Base-by-base conservation (phyloP, 176 grass and related monocot genomes). In the Elymus sibiricus region DNA sequence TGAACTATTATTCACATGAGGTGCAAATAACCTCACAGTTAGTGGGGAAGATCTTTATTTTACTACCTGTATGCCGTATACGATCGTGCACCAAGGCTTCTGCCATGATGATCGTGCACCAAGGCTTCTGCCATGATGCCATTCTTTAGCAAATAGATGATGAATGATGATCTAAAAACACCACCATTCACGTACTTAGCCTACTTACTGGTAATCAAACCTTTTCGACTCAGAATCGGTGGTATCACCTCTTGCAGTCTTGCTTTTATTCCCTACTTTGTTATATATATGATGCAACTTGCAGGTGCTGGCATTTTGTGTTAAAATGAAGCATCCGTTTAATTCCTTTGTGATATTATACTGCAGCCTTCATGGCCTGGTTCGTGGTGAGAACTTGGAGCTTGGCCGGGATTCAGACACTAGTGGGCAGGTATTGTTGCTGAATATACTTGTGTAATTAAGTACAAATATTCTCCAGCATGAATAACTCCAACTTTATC, bases 361-460 rank as follows among this genome's bases (percentile, higher is more conserved):
- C 47, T 85, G 73, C 89, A 95, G 94, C 27, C 89, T 95, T 83
- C 94, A 95, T 91, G 94, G 94, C 42, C 88, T 95, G 78, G 56
- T 95, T 51, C 88, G 94, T 90, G 94, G 91, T 81, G 94, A 95
- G 89, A 91, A 95, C 78, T 89, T 95, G 94, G 94, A 95, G 81
- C 94, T 95, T 89, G 94, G 94, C 32, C 89, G 94, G 64, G 94
- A 95, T 93, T 95, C 94, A 66, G 91, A 95, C 82, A 95, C 94
- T 26, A 91, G 94, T 91, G 94, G 94, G 42, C 94, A 93, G 94
- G 94, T 95, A 91, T 43, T 63, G 14, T 77, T 42, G 25, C 47
- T 44, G n/a, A 14, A 64, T 71, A 79, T 75, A 60, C 63, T 39
- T 44, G 78, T 12, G 64, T 32, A 32, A 79, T 29, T 21, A 81